A percentile compares a stretch with the other conserved stretches of the same genome.
phyloP scores from a whole-genome alignment of 495 filamentous ascomycete genomes.

The Collariella sp. region DNA sequence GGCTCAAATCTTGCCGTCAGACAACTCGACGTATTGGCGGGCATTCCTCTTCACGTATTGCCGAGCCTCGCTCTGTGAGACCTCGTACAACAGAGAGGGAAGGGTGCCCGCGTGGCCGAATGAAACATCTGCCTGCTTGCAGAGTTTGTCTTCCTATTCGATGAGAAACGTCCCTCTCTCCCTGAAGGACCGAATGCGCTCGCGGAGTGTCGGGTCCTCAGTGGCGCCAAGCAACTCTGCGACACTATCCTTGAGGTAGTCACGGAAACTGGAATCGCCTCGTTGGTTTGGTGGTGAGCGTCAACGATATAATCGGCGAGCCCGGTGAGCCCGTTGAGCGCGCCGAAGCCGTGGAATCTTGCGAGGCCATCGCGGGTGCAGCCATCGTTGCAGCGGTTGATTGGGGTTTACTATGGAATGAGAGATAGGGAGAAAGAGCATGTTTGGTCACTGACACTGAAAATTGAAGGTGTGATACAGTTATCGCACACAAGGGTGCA shows the following conservation, averaged over 20 bases:
- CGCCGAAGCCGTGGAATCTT: not conserved
- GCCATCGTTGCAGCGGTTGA: not conserved
- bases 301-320: not conserved
- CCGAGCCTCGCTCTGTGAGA: conserved; percentile 11
- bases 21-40: conserved; percentile 5
- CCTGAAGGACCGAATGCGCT: not conserved
- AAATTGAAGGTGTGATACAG: no score
- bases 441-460: no score
- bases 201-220: not conserved
- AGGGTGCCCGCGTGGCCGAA: conserved; percentile 1
- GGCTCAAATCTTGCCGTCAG: conserved; percentile 6
- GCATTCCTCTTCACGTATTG: conserved; percentile 6
- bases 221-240: not conserved
- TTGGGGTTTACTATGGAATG: no score
- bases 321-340: not conserved
- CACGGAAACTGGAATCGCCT: conserved; percentile 2
- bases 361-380: not conserved
- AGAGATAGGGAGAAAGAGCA: no score
- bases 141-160: conserved; percentile 1
- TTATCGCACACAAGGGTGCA: no score
- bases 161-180: not conserved
- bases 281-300: conserved; percentile 3
- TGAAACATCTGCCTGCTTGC: conserved; percentile 4
- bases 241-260: not conserved
- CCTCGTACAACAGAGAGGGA: conserved; percentile 8